Base-by-base conservation (phyloP, 371 early-diverging fungal genomes). In the Mucor saturninus region DNA sequence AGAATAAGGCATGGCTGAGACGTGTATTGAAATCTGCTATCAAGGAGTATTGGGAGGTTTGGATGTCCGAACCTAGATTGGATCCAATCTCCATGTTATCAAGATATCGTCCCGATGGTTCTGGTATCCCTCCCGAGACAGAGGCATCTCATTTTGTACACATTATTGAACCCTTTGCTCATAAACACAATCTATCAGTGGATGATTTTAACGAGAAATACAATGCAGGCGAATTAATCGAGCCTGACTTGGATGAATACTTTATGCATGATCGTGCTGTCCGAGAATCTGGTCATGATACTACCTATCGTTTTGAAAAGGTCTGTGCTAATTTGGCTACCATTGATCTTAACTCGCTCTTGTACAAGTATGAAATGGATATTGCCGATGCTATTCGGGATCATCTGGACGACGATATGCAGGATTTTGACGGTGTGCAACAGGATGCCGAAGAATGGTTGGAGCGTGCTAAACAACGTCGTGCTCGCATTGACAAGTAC, bases 211-310 rank as follows among this genome's bases (percentile, higher is more conserved):
- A 85, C 65, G 60, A 72, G 5, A 63, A 79, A 62, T 98, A 97
- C 76, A 85, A 86, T 38, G 73, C 66, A 15, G 88, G 84, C 3
- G 67, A 79, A 42, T 77, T 95, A 35, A 55, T 71, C 5, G 94
- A 93, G 59, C 95, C 95, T 4, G 89, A 91, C 59, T 74, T 98
- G 45, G 98, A 98, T 79, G 88, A 79, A 38, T 98, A 97, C 75
- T 98, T 98, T 74, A 83, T 95, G 51, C 98, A 98, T 70, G 98
- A 98, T 67, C 89, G 98, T 10, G 97, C 98, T 0, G 98, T 97
- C 3, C 89, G 98, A 45, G 97, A 97, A 77, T 94, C 95, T 11
- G 98, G 98, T 8, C 98, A 98, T 75, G 98, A 98, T 72, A 97
- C 98, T 0, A 93, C 97, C 13, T 97, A 98, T 71, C 86, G 98